Conservation (phyloP, 495 filamentous ascomycete genomes). For the Cercophora sp. region DNA sequence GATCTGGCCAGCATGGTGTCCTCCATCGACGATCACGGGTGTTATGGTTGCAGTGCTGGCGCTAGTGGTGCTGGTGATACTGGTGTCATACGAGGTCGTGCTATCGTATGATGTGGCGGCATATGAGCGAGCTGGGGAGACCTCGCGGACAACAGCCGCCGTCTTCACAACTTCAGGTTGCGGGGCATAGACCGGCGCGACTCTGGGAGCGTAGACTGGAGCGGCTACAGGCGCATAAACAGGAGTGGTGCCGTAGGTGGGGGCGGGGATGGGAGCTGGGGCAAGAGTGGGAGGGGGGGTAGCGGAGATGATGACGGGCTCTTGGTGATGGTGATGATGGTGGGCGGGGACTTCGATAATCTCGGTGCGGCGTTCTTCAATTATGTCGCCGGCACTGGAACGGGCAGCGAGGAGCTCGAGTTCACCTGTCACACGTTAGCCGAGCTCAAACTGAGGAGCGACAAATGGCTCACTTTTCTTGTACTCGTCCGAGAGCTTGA, state of each 20-base stretch:
- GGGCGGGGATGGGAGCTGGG: conserved; percentile 8
- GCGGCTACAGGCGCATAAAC: too few relatives aligned
- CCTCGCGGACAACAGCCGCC: conserved; percentile 33
- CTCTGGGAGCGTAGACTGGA: too few relatives aligned
- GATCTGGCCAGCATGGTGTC: conserved; percentile 39
- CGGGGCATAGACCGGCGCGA: too few relatives aligned
- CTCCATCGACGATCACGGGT: conserved; percentile 31
- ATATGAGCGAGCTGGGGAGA: conserved; percentile 33
- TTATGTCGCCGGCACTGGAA: conserved; percentile 28
- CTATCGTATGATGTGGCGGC: conserved; percentile 27
- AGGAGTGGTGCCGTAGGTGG: too few relatives aligned
- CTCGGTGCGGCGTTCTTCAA: conserved; percentile 16
- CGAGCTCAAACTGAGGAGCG: too few relatives aligned
- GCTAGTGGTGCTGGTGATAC: conserved; percentile 13
- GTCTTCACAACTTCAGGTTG: conserved; percentile 39
- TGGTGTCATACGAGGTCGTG: conserved; percentile 14
- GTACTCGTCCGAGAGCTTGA: conserved; percentile 73
- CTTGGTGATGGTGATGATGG: conserved; percentile 18
- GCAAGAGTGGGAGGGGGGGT: conserved; percentile 34
- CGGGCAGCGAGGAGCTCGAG: conserved; percentile 35
- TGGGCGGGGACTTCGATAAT: conserved; percentile 16
- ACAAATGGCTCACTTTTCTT: conserved; percentile 41
- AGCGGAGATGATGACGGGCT: conserved; percentile 38
- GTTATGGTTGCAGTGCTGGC: conserved; percentile 23
- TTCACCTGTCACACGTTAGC: conserved; percentile 31